Base-by-base conservation (phyloP, 2,329 filamentous ascomycete species). In the Whalleya microplaca region DNA sequence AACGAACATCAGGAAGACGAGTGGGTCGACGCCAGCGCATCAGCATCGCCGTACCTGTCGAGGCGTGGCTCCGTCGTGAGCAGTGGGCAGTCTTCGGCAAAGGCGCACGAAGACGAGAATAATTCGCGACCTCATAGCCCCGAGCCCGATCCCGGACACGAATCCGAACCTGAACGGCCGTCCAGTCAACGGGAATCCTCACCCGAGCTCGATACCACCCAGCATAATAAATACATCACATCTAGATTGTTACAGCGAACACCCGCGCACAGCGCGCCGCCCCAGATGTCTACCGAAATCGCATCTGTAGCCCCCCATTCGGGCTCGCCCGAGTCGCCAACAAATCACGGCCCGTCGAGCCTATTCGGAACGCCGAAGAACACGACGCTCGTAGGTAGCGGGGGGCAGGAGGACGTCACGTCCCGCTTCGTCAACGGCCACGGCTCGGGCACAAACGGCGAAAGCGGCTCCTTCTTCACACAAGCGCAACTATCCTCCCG, bases 1-100 rank as follows among this genome's bases (percentile, higher is more conserved):
- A 80, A 76, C 65, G 77, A 79, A 68, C 72, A 71, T 21, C 67
- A 75, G 64, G 74, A 76, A 72, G 84, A 85, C 77, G 85, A 85
- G 74, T 88, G 86, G 86, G 83, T 88, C 42, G 86, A 89, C 72
- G 84, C 85, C 56, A 87, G 84, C 71, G 80, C 78, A 45, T 86
- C 83, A 54, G 85, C 84, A 49, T 87, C 84, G 10, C 85, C 85
- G 3, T 81, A 84, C 59, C 72, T 83, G 45, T 82, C 80, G 12
- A 73, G 80, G 55, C 75, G 77, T 65, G 71, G 78, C 21, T 84
- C 81, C 2, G 72, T 81, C 29, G 77, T 78, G 56, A 78, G 78
- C 70, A 80, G 78, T 62, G 78, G 74, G 19, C 79, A 79, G 51
- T 79, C 78, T 12, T 81, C 76, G 27, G 70, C 77, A 23, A 79